Evolutionary conservation across 2,329 filamentous ascomycete species (phyloP).

Genomic region (Dothideomycetes sp.): DNA sequence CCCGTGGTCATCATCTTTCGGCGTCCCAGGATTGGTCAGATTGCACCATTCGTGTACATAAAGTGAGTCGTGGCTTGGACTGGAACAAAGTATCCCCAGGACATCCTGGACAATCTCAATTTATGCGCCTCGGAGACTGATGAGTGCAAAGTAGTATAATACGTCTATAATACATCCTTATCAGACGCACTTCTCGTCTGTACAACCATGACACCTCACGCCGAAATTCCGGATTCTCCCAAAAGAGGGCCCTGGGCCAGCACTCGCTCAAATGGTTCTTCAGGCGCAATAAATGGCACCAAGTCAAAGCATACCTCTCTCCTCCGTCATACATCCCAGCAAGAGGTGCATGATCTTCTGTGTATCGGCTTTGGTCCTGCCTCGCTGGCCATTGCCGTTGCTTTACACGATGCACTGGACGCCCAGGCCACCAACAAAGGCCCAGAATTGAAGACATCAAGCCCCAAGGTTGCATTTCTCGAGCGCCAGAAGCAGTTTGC

Average conservation of each 20-base stretch:
- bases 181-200: neutral
- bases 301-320: slow-evolving; percentile 19
- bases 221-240: slow-evolving; percentile 3
- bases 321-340: slow-evolving; percentile 42
- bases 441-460: slow-evolving; percentile 18
- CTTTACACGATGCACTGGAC: slow-evolving; percentile 69
- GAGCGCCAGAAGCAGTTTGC: slow-evolving; percentile 76
- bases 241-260: neutral
- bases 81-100: too few species aligned
- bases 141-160: too few species aligned
- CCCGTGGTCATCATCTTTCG: too few species aligned
- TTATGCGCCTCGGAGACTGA: too few species aligned
- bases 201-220: slow-evolving; percentile 8
- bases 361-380: slow-evolving; percentile 92
- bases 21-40: too few species aligned
- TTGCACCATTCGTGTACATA: too few species aligned
- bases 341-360: slow-evolving; percentile 70
- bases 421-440: slow-evolving; percentile 18
- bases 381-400: slow-evolving; percentile 78
- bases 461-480: slow-evolving; percentile 71
- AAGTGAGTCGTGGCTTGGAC: too few species aligned
- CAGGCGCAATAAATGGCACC: neutral
- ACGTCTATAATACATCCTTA: too few species aligned
- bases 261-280: neutral
- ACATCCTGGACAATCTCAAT: too few species aligned